phyloP scores from a whole-genome alignment of 139 green algal genomes.

The Micractinium conductrix region DNA sequence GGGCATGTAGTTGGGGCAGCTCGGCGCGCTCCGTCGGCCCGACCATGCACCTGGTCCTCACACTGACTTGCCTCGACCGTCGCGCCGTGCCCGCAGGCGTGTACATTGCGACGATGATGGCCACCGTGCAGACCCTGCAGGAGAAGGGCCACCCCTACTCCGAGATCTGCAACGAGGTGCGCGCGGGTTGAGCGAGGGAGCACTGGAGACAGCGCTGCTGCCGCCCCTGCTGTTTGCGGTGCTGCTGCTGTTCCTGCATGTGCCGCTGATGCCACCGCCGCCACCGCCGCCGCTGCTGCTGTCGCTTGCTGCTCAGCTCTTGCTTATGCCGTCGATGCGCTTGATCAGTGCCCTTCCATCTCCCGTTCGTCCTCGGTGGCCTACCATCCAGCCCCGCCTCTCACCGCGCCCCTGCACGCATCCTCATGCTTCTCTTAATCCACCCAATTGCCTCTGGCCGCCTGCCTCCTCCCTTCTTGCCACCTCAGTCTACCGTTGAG shows the following conservation, averaged over 20 bases:
- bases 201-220: too few species aligned
- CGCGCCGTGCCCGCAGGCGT: slow-evolving; percentile 69
- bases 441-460: neutral
- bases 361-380: too few species aligned
- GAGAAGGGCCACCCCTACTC: slow-evolving; percentile 97
- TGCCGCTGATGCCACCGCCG: too few species aligned
- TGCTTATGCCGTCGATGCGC: too few species aligned
- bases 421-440: neutral
- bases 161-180: slow-evolving; percentile 99
- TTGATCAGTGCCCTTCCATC: too few species aligned
- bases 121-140: slow-evolving; percentile 88
- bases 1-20: too few species aligned
- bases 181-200: neutral
- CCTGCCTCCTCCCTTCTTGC: neutral
- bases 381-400: slow-evolving; percentile 44
- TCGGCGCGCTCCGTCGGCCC: too few species aligned
- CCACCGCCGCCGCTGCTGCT: too few species aligned
- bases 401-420: neutral
- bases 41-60: too few species aligned
- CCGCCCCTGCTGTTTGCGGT: too few species aligned
- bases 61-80: neutral
- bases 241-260: too few species aligned
- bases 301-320: too few species aligned
- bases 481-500: slow-evolving; percentile 39
- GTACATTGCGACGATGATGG: slow-evolving; percentile 99